Conservation (phyloP, 208 protist genomes). For the Trichomonas gallinae region DNA sequence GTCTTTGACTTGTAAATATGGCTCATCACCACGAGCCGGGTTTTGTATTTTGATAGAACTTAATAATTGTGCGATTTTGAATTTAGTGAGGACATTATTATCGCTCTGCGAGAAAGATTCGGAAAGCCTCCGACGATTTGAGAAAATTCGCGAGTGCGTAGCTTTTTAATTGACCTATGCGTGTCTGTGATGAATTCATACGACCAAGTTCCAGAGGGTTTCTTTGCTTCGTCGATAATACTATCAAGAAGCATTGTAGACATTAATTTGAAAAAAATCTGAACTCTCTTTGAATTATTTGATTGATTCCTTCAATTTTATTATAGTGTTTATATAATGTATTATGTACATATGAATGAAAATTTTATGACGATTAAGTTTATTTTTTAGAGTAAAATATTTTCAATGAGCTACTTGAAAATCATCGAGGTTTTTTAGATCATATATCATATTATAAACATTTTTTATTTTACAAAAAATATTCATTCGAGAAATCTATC, state of each 20-base stretch:
- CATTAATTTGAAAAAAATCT: not conserved
- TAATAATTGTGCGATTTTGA: not conserved
- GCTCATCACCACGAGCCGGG: not conserved
- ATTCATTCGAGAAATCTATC: too few relatives aligned
- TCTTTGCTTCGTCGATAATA: not conserved
- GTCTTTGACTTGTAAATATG: not conserved
- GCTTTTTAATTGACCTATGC: not conserved
- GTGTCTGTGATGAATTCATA: not conserved
- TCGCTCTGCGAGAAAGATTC: not conserved
- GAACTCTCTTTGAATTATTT: not conserved
- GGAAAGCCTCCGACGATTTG: not conserved
- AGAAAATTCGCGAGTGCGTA: not conserved
- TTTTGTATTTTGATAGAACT: not conserved
- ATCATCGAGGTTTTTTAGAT: too few relatives aligned
- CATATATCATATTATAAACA: too few relatives aligned
- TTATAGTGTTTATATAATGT: too few relatives aligned
- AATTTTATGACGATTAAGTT: too few relatives aligned
- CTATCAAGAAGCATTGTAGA: not conserved
- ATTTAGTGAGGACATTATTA: not conserved
- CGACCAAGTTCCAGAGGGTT: not conserved
- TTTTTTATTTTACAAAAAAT: too few relatives aligned
- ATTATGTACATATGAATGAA: too few relatives aligned
- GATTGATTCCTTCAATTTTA: not conserved
- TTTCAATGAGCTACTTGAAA: too few relatives aligned
- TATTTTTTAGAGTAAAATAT: too few relatives aligned